These are phyloP conservation scores for Lenwebbia sp. DNA, from an alignment of 345 rosid species.

Conservation along the genomic window DNA sequence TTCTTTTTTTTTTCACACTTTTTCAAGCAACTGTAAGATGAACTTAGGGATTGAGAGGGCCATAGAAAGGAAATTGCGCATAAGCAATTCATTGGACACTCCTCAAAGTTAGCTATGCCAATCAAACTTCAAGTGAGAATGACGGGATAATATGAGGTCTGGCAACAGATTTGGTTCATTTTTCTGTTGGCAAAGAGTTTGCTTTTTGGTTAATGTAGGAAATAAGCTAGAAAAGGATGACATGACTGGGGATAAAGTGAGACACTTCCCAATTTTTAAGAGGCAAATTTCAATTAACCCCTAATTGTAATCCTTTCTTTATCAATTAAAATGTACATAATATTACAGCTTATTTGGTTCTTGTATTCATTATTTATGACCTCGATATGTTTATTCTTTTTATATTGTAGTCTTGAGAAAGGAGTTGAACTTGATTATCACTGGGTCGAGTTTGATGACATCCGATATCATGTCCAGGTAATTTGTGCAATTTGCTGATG, in stretches of 20 bases:
- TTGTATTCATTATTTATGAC: background rate
- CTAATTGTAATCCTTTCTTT: background rate
- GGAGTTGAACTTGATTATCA: constrained; percentile 84
- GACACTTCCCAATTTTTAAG: background rate
- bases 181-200: background rate
- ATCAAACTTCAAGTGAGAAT: background rate
- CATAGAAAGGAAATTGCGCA: background rate
- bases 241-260: background rate
- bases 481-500: background rate
- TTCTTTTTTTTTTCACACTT: background rate
- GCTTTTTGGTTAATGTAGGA: background rate
- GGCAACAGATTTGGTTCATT: background rate
- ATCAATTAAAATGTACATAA: background rate
- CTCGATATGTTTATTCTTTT: background rate
- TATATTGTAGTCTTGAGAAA: constrained; percentile 60
- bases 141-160: background rate
- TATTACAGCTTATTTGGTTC: background rate
- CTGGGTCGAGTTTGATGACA: constrained; percentile 91
- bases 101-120: background rate
- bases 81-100: background rate
- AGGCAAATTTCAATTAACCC: background rate
- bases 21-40: background rate
- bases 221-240: background rate
- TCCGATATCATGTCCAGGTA: constrained; percentile 95
- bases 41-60: background rate